Base-by-base conservation (phyloP, 2,329 filamentous ascomycete genomes). In the Stylonectria norvegica region DNA sequence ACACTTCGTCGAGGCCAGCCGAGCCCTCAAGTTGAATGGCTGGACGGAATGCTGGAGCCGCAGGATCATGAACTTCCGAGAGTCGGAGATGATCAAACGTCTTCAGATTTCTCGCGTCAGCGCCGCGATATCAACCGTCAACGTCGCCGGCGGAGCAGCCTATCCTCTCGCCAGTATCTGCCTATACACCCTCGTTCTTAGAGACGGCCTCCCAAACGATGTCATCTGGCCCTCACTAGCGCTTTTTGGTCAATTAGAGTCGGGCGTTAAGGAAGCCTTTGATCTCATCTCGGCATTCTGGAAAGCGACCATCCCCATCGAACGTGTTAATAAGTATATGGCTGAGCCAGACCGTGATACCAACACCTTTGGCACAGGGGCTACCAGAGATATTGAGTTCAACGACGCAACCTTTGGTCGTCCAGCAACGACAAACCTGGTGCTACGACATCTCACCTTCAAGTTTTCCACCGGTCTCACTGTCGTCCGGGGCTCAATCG, bases 141-240 rank as follows among this genome's bases (percentile, higher is more conserved):
- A 91, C 58, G 73, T 79, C 4, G 72, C 88, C 19, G 81, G 85
- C 0, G 85, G 83, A 19, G 81, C 83, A 0, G 64, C 89, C 4
- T 89, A 95, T 49, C 89, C 89, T 0, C 82, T 93, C 1, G 80
- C 85, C 2, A 86, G 85, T 1, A 89, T 95, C 52, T 88, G 83
- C 50, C 82, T 87, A 1, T 95, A 89, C 60, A 93, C 89, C 0
- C 73, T 84, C 9, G 61, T 90, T 27, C 80, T 85, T 4, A 78
- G 79, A 0, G 72, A 78, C 34, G 76, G 81, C 0, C 65, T 95
- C 7, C 81, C 81, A 0, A 81, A 95, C 23, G 86, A 95, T 45
- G 73, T 95, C 18, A 89, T 89, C 8, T 95, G 95, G 61, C 89
- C 89, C 0, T 89, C 89, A 0, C 70, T 95, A 2, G 83, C 90